phyloP scores from a whole-genome alignment of 768 basidiomycete genomes.

The Xanthoconium stramineum region DNA sequence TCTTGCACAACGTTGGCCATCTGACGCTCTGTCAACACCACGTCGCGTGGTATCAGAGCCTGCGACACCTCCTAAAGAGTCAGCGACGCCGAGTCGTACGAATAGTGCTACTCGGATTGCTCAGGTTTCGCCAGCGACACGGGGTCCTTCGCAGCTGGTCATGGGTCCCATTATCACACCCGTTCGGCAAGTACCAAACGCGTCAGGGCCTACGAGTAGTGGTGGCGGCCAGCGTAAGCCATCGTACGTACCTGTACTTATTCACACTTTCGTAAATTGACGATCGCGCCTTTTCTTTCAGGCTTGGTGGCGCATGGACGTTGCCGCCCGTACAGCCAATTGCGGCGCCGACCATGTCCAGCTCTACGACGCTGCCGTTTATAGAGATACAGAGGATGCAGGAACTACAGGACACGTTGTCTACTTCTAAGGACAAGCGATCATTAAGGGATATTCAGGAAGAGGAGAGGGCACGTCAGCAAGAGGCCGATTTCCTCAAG shows the following conservation, averaged over 20 bases:
- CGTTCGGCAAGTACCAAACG: constrained; percentile 40
- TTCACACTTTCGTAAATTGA: background rate
- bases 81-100: background rate
- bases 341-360: constrained; percentile 29
- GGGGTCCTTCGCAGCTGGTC: constrained; percentile 24
- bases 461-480: constrained; percentile 65
- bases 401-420: constrained; percentile 45
- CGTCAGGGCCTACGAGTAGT: constrained; percentile 22
- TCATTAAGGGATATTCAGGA: constrained; percentile 82
- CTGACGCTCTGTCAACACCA: constrained; percentile 2
- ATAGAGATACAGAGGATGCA: constrained; percentile 83
- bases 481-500: constrained; percentile 76
- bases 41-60: constrained; percentile 10
- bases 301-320: constrained; percentile 58
- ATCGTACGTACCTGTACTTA: constrained; percentile 40
- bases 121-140: constrained; percentile 24
- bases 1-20: constrained; percentile 5
- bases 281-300: background rate
- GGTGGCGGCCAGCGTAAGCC: constrained; percentile 35
- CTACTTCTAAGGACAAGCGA: constrained; percentile 47
- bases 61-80: constrained; percentile 4
- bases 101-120: constrained; percentile 12
- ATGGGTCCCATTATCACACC: constrained; percentile 69
- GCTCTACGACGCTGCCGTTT: constrained; percentile 52
- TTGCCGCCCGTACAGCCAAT: constrained; percentile 49